Conservation (phyloP, 2,329 filamentous ascomycete genomes). For the Lizonia empirigonia region DNA sequence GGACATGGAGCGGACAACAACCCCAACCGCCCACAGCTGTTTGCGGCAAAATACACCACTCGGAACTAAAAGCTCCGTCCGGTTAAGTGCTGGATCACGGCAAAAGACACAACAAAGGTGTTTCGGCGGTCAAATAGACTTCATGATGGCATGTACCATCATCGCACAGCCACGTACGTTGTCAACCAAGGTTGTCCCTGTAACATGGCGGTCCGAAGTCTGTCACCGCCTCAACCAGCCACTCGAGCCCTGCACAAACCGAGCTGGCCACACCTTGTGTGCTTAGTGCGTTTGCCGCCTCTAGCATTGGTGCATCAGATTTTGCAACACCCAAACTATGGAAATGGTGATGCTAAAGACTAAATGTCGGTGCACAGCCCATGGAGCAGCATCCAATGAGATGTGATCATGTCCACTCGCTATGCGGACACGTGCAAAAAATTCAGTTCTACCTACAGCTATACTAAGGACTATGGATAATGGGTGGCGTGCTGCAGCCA, state of each 20-base stretch:
- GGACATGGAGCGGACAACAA: background rate
- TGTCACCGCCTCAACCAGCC: background rate
- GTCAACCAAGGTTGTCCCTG: background rate
- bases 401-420: background rate
- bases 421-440: background rate
- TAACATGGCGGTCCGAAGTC: background rate
- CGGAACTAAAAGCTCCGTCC: too few species aligned
- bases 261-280: background rate
- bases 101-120: too few species aligned
- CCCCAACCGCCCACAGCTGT: background rate
- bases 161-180: background rate
- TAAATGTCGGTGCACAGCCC: background rate
- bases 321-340: background rate
- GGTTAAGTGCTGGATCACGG: too few species aligned
- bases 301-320: background rate
- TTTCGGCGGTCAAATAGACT: too few species aligned
- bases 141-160: background rate
- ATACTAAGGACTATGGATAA: constrained; percentile 28
- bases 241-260: constrained; percentile 7
- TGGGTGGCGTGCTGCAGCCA: constrained; percentile 15
- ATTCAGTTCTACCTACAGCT: constrained; percentile 39
- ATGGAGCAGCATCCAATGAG: background rate
- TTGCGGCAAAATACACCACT: background rate
- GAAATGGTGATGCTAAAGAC: background rate
- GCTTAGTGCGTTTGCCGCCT: background rate